A percentile compares a stretch with the other conserved stretches of the same genome.
These are phyloP conservation scores for Lippia alba DNA, from an alignment of 305 asterid genomes.

Conservation along the genomic window DNA sequence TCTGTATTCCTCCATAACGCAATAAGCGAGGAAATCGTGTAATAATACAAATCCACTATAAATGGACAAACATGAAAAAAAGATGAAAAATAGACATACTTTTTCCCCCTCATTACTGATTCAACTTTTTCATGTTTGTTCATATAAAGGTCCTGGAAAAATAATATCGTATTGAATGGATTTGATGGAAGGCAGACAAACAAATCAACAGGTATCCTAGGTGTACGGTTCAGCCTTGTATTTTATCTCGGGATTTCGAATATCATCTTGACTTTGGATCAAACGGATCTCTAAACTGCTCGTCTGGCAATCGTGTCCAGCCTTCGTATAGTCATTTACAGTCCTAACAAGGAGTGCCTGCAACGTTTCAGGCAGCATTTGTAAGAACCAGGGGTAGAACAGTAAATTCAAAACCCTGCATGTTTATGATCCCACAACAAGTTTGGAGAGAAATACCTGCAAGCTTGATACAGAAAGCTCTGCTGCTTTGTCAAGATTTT, in stretches of 20 bases:
- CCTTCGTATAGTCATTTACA: constrained; percentile 66
- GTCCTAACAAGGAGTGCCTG: constrained; percentile 93
- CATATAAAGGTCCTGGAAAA: background rate
- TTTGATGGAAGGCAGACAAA: background rate
- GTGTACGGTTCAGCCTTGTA: constrained; percentile 67
- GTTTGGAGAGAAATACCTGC: constrained; percentile 58
- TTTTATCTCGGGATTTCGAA: constrained; percentile 86
- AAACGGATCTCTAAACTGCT: constrained; percentile 95
- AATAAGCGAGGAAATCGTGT: too few relatives aligned
- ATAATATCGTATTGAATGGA: constrained; percentile 10
- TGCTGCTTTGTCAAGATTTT: constrained; percentile 85
- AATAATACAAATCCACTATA: background rate
- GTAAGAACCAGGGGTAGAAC: background rate
- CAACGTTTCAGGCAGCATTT: constrained; percentile 8
- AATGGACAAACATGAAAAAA: constrained; percentile 4
- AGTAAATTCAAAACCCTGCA: background rate
- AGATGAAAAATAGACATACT: background rate
- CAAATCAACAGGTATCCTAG: constrained; percentile 30
- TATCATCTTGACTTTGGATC: constrained; percentile 87
- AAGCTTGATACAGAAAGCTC: constrained; percentile 89
- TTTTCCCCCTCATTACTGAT: background rate
- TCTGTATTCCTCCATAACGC: too few relatives aligned
- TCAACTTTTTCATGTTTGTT: constrained; percentile 18
- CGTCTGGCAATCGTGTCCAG: constrained; percentile 80
- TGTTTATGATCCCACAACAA: background rate